Percentiles rank a stretch among this genome's conserved stretches.
Conservation (phyloP, 2,329 filamentous ascomycete species). For the Cordyceps javanica region DNA sequence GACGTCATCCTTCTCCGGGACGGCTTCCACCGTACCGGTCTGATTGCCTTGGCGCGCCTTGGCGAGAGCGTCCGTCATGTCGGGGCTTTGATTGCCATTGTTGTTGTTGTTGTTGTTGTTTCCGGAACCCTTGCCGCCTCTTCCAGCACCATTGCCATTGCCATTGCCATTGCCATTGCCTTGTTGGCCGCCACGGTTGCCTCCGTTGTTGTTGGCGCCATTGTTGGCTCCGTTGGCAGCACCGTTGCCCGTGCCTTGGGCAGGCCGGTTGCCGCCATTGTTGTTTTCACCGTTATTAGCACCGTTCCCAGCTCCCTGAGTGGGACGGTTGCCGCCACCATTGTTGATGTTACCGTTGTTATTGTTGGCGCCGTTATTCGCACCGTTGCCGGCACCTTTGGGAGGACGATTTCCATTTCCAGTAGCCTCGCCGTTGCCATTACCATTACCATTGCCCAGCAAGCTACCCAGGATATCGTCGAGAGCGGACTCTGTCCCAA, state of each 20-base stretch:
- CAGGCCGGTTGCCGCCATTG: not conserved
- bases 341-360: not conserved
- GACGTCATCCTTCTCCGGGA: constrained; percentile 55
- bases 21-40: constrained; percentile 53
- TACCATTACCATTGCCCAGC: not conserved
- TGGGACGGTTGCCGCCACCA: not conserved
- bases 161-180: not conserved
- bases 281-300: not conserved
- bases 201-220: not conserved
- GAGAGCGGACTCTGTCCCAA: not conserved
- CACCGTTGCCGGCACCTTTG: not conserved
- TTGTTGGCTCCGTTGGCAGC: not conserved
- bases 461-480: not conserved
- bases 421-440: no score
- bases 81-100: constrained; percentile 1
- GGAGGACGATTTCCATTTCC: no score
- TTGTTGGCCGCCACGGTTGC: not conserved
- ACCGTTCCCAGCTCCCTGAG: not conserved
- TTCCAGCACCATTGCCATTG: constrained; percentile 4
- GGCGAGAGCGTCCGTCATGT: not conserved
- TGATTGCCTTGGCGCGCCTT: constrained; percentile 1
- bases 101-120: not conserved
- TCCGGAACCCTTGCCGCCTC: not conserved
- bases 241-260: no score
- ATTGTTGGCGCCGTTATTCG: not conserved